Conservation (phyloP, 805 yeast genomes). For the Diddensiella caesifluorescens region DNA sequence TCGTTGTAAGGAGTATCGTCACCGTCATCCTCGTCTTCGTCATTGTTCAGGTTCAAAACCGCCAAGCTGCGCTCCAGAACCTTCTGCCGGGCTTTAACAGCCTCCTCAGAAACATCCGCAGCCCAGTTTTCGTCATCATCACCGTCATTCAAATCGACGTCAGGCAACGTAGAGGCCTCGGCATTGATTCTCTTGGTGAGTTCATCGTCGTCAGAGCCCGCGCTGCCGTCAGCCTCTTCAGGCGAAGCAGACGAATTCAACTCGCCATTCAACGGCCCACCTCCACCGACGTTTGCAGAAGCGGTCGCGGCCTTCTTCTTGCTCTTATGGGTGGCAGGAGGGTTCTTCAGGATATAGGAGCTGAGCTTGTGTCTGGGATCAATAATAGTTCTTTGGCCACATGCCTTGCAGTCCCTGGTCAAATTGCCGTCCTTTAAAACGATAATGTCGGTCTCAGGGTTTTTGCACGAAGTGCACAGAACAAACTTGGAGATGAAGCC, state of each 20-base stretch:
- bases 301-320: conserved; percentile 74
- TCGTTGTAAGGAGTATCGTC: conserved; percentile 53
- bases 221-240: conserved; percentile 49
- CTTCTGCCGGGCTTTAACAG: conserved; percentile 84
- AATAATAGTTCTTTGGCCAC: conserved; percentile 83
- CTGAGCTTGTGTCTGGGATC: conserved; percentile 84
- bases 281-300: conserved; percentile 84
- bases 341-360: conserved; percentile 85
- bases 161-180: conserved; percentile 67
- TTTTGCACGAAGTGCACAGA: conserved; percentile 89
- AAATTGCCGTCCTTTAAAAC: conserved; percentile 69
- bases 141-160: conserved; percentile 41
- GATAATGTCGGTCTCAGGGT: conserved; percentile 93
- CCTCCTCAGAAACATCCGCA: conserved; percentile 94
- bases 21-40: conserved; percentile 39
- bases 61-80: conserved; percentile 60
- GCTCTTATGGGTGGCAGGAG: conserved; percentile 45
- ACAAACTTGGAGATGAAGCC: conserved; percentile 92
- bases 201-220: conserved; percentile 55
- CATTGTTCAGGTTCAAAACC: conserved; percentile 36
- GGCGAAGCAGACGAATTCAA: conserved; percentile 38
- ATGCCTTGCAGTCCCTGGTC: conserved; percentile 94
- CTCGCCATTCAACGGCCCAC: conserved; percentile 42
- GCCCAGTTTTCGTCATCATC: conserved; percentile 95
- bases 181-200: conserved; percentile 75